A percentile compares a stretch with the other conserved stretches of the same genome.
phyloP scores from a whole-genome alignment of 805 yeast genomes.

The Lachancea nothofagi region DNA sequence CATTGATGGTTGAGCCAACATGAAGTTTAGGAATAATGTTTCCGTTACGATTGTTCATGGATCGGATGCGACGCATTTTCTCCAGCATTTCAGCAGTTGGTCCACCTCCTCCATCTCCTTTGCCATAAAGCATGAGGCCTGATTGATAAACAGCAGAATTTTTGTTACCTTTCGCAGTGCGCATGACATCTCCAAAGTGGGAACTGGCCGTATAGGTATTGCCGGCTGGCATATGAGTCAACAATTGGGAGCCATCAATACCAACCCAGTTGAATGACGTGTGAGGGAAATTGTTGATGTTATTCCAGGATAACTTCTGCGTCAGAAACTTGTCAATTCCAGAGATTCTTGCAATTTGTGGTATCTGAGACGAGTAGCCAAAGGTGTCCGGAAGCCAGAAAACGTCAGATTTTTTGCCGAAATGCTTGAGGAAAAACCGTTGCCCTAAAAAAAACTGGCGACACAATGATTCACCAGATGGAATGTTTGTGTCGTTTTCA shows the following conservation, averaged over 20 bases:
- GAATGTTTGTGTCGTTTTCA: slow-evolving; percentile 92
- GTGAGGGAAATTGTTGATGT: slow-evolving; percentile 84
- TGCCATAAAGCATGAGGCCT: slow-evolving; percentile 78
- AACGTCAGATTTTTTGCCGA: slow-evolving; percentile 66
- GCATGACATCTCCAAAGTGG: slow-evolving; percentile 83
- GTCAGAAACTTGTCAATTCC: slow-evolving; percentile 83
- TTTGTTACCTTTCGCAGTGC: slow-evolving; percentile 77
- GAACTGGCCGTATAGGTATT: slow-evolving; percentile 94
- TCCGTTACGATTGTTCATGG: slow-evolving; percentile 75
- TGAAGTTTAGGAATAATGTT: slow-evolving; percentile 70
- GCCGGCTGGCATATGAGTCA: slow-evolving; percentile 97
- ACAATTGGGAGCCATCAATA: slow-evolving; percentile 85
- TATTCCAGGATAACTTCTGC: slow-evolving; percentile 94
- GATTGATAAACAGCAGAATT: slow-evolving; percentile 74
- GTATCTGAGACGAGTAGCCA: slow-evolving; percentile 93
- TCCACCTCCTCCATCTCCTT: slow-evolving; percentile 99
- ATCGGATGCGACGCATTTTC: slow-evolving; percentile 85
- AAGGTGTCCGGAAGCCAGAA: slow-evolving; percentile 98
- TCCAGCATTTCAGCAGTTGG: slow-evolving; percentile 93
- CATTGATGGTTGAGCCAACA: slow-evolving; percentile 66
- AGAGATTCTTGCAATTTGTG: slow-evolving; percentile 84
- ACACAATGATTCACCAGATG: slow-evolving; percentile 85
- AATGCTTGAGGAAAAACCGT: slow-evolving; percentile 70
- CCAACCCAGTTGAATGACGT: slow-evolving; percentile 94
- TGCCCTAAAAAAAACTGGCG: slow-evolving; percentile 91